Conservation (phyloP, 2,329 filamentous ascomycete genomes). For the Alternaria triticimaculans region DNA sequence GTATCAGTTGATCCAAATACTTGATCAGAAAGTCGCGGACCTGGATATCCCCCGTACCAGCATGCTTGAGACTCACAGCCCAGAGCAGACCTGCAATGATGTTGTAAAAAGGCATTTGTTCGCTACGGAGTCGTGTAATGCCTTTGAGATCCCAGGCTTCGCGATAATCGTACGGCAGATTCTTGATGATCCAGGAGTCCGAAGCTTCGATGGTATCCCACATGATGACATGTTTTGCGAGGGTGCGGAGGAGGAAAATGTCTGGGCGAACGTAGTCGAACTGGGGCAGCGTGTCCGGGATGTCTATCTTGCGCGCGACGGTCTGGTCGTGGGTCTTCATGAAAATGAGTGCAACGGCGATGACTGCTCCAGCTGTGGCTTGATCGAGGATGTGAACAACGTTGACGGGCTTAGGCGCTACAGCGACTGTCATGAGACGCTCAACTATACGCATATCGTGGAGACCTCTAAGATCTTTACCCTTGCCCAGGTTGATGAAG, state of each 20-base stretch:
- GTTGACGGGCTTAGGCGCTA: conserved; percentile 88
- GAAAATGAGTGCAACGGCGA: conserved; percentile 89
- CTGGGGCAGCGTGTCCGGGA: conserved; percentile 86
- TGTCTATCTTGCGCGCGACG: conserved; percentile 88
- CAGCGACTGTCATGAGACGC: conserved; percentile 82
- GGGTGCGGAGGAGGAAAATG: conserved; percentile 84
- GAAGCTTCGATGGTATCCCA: conserved; percentile 83
- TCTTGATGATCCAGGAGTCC: conserved; percentile 75
- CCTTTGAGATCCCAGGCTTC: conserved; percentile 65
- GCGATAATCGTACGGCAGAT: conserved; percentile 74
- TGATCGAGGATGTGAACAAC: conserved; percentile 92
- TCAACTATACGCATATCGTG: conserved; percentile 95
- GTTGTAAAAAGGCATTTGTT: conserved; percentile 90
- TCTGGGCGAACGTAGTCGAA: conserved; percentile 97
- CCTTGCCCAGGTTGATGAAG: conserved; percentile 92
- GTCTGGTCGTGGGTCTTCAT: conserved; percentile 94
- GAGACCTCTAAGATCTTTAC: conserved; percentile 83
- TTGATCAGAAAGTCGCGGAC: conserved; percentile 83
- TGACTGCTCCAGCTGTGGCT: conserved; percentile 88
- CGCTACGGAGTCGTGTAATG: conserved; percentile 71
- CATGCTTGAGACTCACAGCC: conserved; percentile 57
- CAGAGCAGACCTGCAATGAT: conserved; percentile 90
- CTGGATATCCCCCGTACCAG: conserved; percentile 61
- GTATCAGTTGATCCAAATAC: conserved; percentile 86
- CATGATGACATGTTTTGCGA: conserved; percentile 89